A percentile compares a stretch with the other conserved stretches of the same genome.
These are phyloP conservation scores for Emmonsia crescens DNA, from an alignment of 2,329 filamentous ascomycete genomes.

Conservation along the genomic window DNA sequence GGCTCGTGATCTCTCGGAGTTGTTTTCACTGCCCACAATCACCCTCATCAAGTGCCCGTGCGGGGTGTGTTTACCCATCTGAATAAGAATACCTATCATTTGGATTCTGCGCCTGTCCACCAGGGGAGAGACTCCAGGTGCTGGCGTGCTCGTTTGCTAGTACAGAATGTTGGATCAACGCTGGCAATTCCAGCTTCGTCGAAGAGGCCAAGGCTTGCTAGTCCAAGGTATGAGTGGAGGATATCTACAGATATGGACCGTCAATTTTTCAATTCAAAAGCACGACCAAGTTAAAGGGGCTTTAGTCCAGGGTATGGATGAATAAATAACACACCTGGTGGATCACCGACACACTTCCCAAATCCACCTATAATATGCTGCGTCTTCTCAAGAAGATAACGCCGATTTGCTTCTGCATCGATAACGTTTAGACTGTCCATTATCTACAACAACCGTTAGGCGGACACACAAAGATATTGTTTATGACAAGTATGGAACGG, in stretches of 20 bases:
- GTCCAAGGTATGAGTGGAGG: slow-evolving; percentile 79
- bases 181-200: slow-evolving; percentile 57
- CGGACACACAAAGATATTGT: neutral
- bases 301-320: slow-evolving; percentile 17
- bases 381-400: slow-evolving; percentile 73
- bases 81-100: neutral
- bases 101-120: slow-evolving; percentile 18
- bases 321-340: slow-evolving; percentile 45
- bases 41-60: no score
- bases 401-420: slow-evolving; percentile 50
- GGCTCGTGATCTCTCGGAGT: neutral
- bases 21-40: no score
- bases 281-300: slow-evolving; percentile 22
- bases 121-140: slow-evolving; percentile 33
- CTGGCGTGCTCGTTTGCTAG: slow-evolving; percentile 44
- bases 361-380: slow-evolving; percentile 80
- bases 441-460: slow-evolving; percentile 37
- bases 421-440: slow-evolving; percentile 50
- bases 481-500: neutral
- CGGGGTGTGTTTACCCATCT: neutral
- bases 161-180: slow-evolving; percentile 66
- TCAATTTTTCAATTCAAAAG: slow-evolving; percentile 21
- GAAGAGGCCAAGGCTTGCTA: slow-evolving; percentile 66
- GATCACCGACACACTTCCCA: slow-evolving; percentile 56
- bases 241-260: slow-evolving; percentile 50